Base-by-base conservation (phyloP, 192 early-diverging fungal genomes). In the Coemansia sp. region DNA sequence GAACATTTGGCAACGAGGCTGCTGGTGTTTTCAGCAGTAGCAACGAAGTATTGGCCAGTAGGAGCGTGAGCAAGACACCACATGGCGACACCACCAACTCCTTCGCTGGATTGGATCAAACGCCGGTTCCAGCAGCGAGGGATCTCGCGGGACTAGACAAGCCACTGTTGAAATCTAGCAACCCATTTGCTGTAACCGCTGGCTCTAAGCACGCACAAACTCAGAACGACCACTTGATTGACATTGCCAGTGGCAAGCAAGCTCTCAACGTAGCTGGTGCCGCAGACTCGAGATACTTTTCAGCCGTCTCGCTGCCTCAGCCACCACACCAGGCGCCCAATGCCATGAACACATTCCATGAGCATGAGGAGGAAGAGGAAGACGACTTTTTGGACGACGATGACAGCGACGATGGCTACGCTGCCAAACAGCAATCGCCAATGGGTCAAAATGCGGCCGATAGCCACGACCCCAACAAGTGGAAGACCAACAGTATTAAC, bases 331-430 rank as follows among this genome's bases (percentile, higher is more conserved):
- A 54, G 24, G 16, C 64, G 18, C 54, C 38, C 16, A 13, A n/a
- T 3, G 29, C 60, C 34, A 27, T 41, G 16, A 42, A 33, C 63
- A 51, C 34, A 6, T 60, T 51, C 64, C 54, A 62, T 8, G 71
- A 65, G 20, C 12, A 42, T 15, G 62, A 71, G 1, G 75, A 71
- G 15, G 75, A 71, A 10, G 74, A 71, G 7, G 73, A 68, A 12
- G 74, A 76, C 34, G 79, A 68, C 33, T 72, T 75, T 43, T 63
- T 83, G 59, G 76, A 78, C 10, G 72, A 67, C 68, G 80, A 81
- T 57, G 80, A 83, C 40, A 67, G 60, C 34, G 75, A 66, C 16
- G 68, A 63, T 27, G 61, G 38, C 3, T 63, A 13, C 22, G 61
- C 12, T 8, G 22, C 61, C 61, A 63, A 63, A 22, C 18, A 24